Conservation (phyloP, 495 filamentous ascomycete genomes). For the Aspergillus heteromorphus region DNA sequence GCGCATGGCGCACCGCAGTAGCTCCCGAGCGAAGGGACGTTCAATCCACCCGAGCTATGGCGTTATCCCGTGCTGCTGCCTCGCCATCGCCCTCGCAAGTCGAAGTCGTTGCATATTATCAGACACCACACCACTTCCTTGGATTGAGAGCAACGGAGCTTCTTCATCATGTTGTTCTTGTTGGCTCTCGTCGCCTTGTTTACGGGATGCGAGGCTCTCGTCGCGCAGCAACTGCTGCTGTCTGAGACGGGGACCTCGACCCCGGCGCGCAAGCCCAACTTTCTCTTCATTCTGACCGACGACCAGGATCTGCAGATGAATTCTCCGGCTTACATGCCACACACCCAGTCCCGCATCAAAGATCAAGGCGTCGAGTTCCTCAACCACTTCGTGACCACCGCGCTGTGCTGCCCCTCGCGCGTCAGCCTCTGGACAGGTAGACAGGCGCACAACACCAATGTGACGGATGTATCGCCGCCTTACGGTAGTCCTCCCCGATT, state of each 20-base stretch:
- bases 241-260: background rate
- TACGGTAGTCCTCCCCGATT: slow-evolving; percentile 38
- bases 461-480: slow-evolving; percentile 62
- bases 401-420: slow-evolving; percentile 60
- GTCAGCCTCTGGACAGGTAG: slow-evolving; percentile 62
- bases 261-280: slow-evolving; percentile 37
- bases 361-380: slow-evolving; percentile 51
- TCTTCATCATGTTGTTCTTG: slow-evolving; percentile 21
- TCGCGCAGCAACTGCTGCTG: background rate
- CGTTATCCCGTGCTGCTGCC: background rate
- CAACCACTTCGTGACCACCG: slow-evolving; percentile 57
- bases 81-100: background rate
- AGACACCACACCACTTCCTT: background rate
- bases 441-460: slow-evolving; percentile 69
- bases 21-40: no score
- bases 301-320: slow-evolving; percentile 60
- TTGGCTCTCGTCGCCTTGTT: slow-evolving; percentile 7
- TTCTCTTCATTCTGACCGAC: slow-evolving; percentile 62
- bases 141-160: background rate
- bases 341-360: slow-evolving; percentile 45
- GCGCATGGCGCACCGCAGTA: background rate
- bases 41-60: background rate
- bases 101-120: no score
- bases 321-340: slow-evolving; percentile 54
- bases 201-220: slow-evolving; percentile 4